Evolutionary conservation across 805 yeast species (phyloP), one percentile per base, ranked within the genome.

Genomic region (Saccharomycopsis sp.): DNA sequence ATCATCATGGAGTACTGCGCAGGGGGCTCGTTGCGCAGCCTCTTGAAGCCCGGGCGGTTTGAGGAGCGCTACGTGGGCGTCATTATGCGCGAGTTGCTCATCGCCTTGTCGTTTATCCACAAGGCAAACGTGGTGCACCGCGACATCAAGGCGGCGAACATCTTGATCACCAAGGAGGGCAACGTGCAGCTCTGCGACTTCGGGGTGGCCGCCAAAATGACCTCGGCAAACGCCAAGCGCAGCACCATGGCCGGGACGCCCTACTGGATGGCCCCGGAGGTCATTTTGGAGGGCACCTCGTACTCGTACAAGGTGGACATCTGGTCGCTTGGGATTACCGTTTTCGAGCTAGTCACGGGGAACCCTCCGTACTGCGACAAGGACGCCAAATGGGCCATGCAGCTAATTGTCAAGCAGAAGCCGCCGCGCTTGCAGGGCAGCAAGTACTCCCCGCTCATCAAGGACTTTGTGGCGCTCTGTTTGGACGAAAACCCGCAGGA

Each of bases 181-280:
- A 81, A 79, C 55, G 96, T 95, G 2, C 89, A 89, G 67, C 78
- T 94, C 51, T 92, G 98, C 77, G 99, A 94, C 71, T 94, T 94
- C 72, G 99, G 99, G 34, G 99, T 95, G 21, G 99, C 99, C 0
- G 97, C 97, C 1, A 92, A 90, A 68, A 75, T 91, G 50, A 82
- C 95, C 1, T 79, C 91, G 41, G 79, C 85, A 44, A 82, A 84
- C 18, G 70, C 85, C 51, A 89, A 91, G 68, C 78, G 99, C 65
- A 88, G 92, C 40, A 94, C 99, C 0, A 91, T 95, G 82, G 98
- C 97, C 0, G 96, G 96, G 5, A 88, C 96, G 0, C 95, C 95
- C 0, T 94, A 91, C 68, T 94, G 99, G 99, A 94, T 94, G 99
- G 97, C 99, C 0, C 99, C 99, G 0, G 99, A 92, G 70, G 99